Conservation (phyloP, 805 yeast species). For the Blastobotrys chiropterorum region DNA sequence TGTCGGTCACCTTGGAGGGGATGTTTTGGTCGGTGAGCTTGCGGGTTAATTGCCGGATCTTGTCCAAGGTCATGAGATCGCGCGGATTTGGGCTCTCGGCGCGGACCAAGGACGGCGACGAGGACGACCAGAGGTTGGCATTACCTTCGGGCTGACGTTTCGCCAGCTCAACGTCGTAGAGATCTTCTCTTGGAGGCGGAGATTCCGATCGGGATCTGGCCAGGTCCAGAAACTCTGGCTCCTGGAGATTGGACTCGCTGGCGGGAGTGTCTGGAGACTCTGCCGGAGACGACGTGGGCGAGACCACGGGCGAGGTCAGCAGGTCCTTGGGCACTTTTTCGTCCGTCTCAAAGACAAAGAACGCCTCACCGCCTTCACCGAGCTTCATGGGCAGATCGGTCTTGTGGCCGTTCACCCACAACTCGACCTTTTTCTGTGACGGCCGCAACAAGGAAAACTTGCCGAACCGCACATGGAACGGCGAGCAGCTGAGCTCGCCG, state of each 20-base stretch:
- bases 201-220: constrained; percentile 5
- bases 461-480: constrained; percentile 95
- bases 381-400: constrained; percentile 91
- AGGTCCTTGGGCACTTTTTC: constrained; percentile 66
- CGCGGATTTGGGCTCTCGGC: constrained; percentile 15
- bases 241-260: constrained; percentile 27
- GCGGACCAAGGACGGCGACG: constrained; percentile 8
- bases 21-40: constrained; percentile 66
- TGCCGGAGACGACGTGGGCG: constrained; percentile 49
- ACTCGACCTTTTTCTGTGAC: constrained; percentile 88
- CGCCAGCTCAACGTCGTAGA: neutral
- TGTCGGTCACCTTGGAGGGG: constrained; percentile 79
- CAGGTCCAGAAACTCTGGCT: constrained; percentile 48
- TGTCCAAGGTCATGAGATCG: constrained; percentile 44
- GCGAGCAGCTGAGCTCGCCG: constrained; percentile 80
- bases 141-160: neutral
- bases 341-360: constrained; percentile 86
- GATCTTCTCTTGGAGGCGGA: neutral
- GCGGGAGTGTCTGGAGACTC: constrained; percentile 22
- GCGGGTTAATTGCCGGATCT: constrained; percentile 57
- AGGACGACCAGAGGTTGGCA: neutral
- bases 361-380: constrained; percentile 97
- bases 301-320: constrained; percentile 80
- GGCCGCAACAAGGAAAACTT: constrained; percentile 89
- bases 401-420: constrained; percentile 73